Conservation (phyloP, 1,139 yeast genomes). For the Yarrowia galli region DNA sequence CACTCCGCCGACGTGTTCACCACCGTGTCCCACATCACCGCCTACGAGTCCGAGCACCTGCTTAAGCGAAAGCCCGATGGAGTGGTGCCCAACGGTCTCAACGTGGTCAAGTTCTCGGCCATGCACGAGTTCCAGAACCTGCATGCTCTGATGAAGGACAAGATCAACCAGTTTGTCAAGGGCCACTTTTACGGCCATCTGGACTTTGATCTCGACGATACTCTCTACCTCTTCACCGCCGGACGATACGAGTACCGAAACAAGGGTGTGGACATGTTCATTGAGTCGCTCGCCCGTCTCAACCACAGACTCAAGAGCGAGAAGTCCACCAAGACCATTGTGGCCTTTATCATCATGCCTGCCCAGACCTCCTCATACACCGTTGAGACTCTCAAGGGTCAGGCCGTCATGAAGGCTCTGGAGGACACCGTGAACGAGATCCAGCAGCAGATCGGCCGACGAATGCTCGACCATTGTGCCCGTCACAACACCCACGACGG, state of each 20-base stretch:
- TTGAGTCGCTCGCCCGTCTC: conserved; percentile 90
- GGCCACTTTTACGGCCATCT: conserved; percentile 98
- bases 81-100: conserved; percentile 93
- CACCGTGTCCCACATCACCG: conserved; percentile 96
- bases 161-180: conserved; percentile 90
- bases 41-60: conserved; percentile 91
- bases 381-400: conserved; percentile 94
- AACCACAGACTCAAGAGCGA: conserved; percentile 83
- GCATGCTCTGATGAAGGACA: conserved; percentile 90
- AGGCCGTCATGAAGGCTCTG: conserved; percentile 91
- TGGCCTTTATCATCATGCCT: conserved; percentile 99
- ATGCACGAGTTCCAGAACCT: conserved; percentile 97
- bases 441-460: conserved; percentile 83
- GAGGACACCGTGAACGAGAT: conserved; percentile 90
- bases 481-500: conserved; percentile 70
- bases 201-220: conserved; percentile 92
- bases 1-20: conserved; percentile 97
- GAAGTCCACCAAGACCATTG: conserved; percentile 89
- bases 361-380: conserved; percentile 94
- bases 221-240: conserved; percentile 93
- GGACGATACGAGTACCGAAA: conserved; percentile 97
- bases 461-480: conserved; percentile 91
- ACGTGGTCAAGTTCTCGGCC: conserved; percentile 95
- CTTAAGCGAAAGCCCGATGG: conserved; percentile 97
- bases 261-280: conserved; percentile 95